Base-by-base conservation (phyloP, 2,329 filamentous ascomycete genomes). In the Sclerotinia subarctica region DNA sequence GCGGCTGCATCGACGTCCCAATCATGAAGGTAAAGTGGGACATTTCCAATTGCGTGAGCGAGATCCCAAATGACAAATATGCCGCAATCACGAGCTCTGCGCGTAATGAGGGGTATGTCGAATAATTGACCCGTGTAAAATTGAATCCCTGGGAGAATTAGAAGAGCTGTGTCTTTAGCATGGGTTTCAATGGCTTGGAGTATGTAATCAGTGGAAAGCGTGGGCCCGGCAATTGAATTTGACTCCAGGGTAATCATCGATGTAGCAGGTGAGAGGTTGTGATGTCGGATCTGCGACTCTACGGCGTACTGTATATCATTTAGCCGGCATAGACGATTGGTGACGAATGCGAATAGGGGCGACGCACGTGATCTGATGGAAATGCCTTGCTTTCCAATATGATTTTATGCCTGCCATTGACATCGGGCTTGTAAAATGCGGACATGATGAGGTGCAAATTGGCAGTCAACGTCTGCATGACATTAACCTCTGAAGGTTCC, bases 351-450 rank as follows among this genome's bases (percentile, higher is more conserved):
- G 17, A 46, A 69, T 67, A 67, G 68, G 51, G 38, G 46, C n/a
- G 56, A 76, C 84, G 73, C 83, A 92, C 90, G 80, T 93, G 90
- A 78, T 94, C 91, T 77, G 89, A 92, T 0, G 91, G 91, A 75
- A 94, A 94, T 0, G 91, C 91, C 76, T 92, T 93, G 70, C 86
- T 87, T 78, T 94, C 91, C 42, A 94, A 83, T 69, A 94, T 90
- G 71, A 94, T 91, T 79, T 92, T 93, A 77, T 88, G 90, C 66
- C 77, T 78, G 26, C 80, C 79, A 51, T 79, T 79, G 80, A 84
- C 73, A 10, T 86, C 88, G 0, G 91, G 91, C 47, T 81, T 84
- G 78, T 93, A 94, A 80, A 94, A 94, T 74, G 90, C 91, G 46
- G 88, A 86, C 88, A 94, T 88, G 64, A 93, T 80, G 26, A 94